A percentile compares a stretch with the other conserved stretches of the same genome.
Evolutionary conservation across 768 basidiomycete genomes (phyloP).

Genomic region (Termitomyces sp.): DNA sequence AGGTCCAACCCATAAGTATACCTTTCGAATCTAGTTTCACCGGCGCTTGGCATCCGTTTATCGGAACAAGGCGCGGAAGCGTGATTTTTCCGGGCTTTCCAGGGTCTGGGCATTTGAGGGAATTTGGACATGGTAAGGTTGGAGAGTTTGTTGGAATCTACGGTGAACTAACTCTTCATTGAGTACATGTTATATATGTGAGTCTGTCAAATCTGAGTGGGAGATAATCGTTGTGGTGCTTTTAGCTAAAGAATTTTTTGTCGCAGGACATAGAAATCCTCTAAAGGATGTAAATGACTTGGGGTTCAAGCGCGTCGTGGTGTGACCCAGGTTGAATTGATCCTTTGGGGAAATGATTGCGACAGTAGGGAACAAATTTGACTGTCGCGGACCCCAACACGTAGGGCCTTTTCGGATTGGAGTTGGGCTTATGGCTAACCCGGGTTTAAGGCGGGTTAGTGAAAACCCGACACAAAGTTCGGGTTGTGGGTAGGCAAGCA

Average conservation of each 20-base stretch:
- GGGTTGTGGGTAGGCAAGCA: too few relatives aligned
- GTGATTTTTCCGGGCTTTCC: not conserved
- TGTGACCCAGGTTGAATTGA: not conserved
- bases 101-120: not conserved
- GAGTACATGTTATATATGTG: not conserved
- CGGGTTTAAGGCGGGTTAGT: too few relatives aligned
- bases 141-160: not conserved
- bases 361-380: not conserved
- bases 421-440: too few relatives aligned
- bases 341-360: not conserved
- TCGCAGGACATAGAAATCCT: not conserved
- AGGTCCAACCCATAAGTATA: conserved; percentile 1
- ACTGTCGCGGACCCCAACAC: not conserved
- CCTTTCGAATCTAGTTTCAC: not conserved
- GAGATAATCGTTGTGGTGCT: not conserved
- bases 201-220: not conserved
- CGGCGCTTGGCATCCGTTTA: not conserved
- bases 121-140: not conserved
- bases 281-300: not conserved
- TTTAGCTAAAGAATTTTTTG: not conserved
- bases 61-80: not conserved
- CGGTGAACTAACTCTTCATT: not conserved
- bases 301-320: not conserved
- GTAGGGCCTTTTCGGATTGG: too few relatives aligned
- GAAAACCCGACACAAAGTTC: too few relatives aligned